These are phyloP conservation scores for Eimeria maxima DNA, from an alignment of 169 alveolate genomes.

Conservation along the genomic window DNA sequence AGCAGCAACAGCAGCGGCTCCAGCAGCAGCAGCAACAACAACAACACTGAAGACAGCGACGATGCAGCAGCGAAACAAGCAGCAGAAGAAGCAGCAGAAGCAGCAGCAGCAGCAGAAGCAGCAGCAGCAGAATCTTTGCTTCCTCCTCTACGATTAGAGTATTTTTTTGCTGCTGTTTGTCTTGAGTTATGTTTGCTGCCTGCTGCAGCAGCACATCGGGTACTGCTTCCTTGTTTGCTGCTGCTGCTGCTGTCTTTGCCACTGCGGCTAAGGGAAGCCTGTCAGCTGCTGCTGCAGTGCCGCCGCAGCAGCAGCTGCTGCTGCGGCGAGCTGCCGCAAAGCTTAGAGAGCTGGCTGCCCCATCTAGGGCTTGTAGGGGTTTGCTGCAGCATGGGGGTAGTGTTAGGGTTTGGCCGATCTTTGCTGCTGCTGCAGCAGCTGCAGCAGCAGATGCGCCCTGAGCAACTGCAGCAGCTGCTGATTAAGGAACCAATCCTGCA, in stretches of 20 bases:
- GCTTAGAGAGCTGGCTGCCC: slow-evolving; percentile 32
- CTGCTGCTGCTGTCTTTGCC: slow-evolving; percentile 46
- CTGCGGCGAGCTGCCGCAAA: slow-evolving; percentile 6
- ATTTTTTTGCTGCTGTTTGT: not conserved
- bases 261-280: slow-evolving; percentile 48
- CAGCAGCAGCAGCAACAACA: slow-evolving; percentile 17
- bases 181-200: slow-evolving; percentile 43
- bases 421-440: slow-evolving; percentile 62
- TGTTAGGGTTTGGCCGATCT: not conserved
- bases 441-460: not conserved
- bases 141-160: slow-evolving; percentile 14
- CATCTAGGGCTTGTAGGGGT: not conserved
- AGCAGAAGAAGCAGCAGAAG: slow-evolving; percentile 9
- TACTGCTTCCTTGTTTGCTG: slow-evolving; percentile 46
- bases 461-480: not conserved
- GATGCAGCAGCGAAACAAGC: not conserved
- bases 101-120: slow-evolving; percentile 53
- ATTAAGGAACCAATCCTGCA: not conserved
- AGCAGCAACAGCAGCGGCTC: slow-evolving; percentile 31
- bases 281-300: slow-evolving; percentile 37
- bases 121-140: not conserved
- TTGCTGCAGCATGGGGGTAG: slow-evolving; percentile 47
- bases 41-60: not conserved
- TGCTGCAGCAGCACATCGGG: slow-evolving; percentile 39
- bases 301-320: slow-evolving; percentile 57